phyloP scores from a whole-genome alignment of 768 basidiomycete species.

The Macrolepiota dolichaula region DNA sequence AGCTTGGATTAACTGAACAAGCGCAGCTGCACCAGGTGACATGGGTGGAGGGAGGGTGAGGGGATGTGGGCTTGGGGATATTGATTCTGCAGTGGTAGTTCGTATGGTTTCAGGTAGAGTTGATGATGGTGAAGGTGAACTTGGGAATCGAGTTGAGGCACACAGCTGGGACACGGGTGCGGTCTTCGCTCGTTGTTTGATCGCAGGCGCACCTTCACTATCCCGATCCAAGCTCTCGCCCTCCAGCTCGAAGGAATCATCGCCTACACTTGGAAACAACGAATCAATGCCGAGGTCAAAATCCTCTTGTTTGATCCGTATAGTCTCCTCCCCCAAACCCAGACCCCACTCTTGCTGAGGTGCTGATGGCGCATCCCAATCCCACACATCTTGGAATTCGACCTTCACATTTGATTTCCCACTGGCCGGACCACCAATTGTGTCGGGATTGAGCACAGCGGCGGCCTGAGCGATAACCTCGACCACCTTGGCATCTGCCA shows the following conservation, averaged over 20 bases:
- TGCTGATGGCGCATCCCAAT: slow-evolving; percentile 34
- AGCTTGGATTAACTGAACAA: slow-evolving; percentile 9
- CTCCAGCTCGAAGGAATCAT: slow-evolving; percentile 6
- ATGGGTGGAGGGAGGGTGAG: slow-evolving; percentile 18
- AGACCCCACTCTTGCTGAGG: slow-evolving; percentile 18
- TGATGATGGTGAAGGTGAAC: slow-evolving; percentile 26
- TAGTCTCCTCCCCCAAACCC: slow-evolving; percentile 28
- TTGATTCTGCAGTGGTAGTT: background rate
- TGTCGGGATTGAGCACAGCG: slow-evolving; percentile 24
- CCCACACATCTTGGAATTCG: slow-evolving; percentile 43
- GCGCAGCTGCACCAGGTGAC: slow-evolving; percentile 9
- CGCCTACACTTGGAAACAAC: slow-evolving; percentile 22
- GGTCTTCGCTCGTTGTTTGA: background rate
- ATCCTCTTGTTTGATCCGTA: slow-evolving; percentile 46
- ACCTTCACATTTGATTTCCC: slow-evolving; percentile 33
- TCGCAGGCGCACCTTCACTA: background rate
- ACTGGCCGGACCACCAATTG: background rate
- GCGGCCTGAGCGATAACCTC: slow-evolving; percentile 38
- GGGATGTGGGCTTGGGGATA: background rate
- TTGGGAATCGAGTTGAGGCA: slow-evolving; percentile 39
- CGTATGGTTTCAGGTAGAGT: slow-evolving; percentile 2
- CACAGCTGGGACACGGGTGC: slow-evolving; percentile 21
- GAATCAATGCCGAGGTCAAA: slow-evolving; percentile 31
- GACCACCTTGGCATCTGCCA: slow-evolving; percentile 41
- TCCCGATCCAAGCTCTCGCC: background rate